Evolutionary conservation across 768 basidiomycete species (phyloP), one percentile per base, ranked within the genome.

Genomic region (Xerocomus spinulosus): DNA sequence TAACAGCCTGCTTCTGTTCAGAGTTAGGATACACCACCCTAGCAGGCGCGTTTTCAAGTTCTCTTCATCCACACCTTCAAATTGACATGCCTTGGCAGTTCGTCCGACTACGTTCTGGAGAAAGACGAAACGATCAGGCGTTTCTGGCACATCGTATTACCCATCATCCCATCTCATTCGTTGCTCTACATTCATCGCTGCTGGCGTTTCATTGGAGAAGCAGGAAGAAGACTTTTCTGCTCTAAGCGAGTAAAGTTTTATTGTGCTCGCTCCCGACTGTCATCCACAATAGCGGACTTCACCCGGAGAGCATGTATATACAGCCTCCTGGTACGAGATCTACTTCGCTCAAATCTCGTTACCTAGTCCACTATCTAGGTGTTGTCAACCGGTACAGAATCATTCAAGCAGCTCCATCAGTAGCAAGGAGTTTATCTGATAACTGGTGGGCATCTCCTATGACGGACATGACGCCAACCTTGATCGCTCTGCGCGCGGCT

Each of bases 61-160:
- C 30, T 58, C 55, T 26, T 43, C 62, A 0, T 54, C 53, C n/a
- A 29, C 48, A 2, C 44, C 49, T 2, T 10, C 52, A 3, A 42
- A 55, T 12, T 48, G 39, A 50, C 33, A 15, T 46, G 39, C 28
- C 9, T 26, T n/a, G 2, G 3, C 51, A 89, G 87, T 87, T 29
- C 83, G 87, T n/a, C 87, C 87, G 0, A 85, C 80, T 7, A 85
- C 87, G 0, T 88, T 90, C 62, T 90, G 87, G 87, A 75, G 85
- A 26, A 82, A 80, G 53, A 87, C 83, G 2, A 75, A 69, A 25
- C 79, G 82, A 13, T 86, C 85, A 17, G 87, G 85, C 15, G 84
- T 89, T 1, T 75, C 83, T 38, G 77, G 73, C 4, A 77, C 84
- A 5, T 82, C 79, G 0, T 88, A 86, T 60, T 85, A 87, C 6